These are phyloP conservation scores for Wickerhamia fluorescens DNA, from an alignment of 805 yeast genomes.

Conservation along the genomic window DNA sequence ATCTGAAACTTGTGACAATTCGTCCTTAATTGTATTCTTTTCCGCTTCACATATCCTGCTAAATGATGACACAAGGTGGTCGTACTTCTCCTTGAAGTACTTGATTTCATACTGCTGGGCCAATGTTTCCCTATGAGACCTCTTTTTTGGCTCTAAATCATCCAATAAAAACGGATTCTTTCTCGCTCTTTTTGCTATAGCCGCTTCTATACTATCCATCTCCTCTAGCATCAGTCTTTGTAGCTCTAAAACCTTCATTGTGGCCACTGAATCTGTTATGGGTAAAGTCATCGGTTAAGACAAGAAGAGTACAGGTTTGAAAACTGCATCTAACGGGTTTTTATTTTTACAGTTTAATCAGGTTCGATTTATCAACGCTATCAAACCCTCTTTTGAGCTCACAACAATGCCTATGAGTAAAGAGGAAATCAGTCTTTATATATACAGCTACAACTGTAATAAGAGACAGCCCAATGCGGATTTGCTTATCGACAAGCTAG, in stretches of 20 bases:
- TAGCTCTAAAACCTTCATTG: slow-evolving; percentile 17
- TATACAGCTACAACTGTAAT: slow-evolving; percentile 53
- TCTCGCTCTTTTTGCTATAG: slow-evolving; percentile 54
- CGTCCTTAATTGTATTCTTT: too few relatives aligned
- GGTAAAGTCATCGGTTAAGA: too few relatives aligned
- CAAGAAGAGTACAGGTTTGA: too few relatives aligned
- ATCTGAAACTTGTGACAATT: too few relatives aligned
- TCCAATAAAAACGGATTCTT: slow-evolving; percentile 55
- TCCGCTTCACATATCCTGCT: slow-evolving; percentile 15
- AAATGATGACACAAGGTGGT: slow-evolving; percentile 10
- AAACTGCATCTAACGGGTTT: too few relatives aligned
- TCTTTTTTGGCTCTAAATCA: too few relatives aligned
- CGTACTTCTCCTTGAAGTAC: slow-evolving; percentile 41
- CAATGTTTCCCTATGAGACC: slow-evolving; percentile 6
- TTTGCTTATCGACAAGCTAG: slow-evolving; percentile 20
- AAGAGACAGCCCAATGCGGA: slow-evolving; percentile 35
- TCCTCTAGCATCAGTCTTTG: slow-evolving; percentile 46
- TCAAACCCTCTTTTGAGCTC: too few relatives aligned
- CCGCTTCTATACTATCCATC: slow-evolving; percentile 63
- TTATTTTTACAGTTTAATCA: too few relatives aligned
- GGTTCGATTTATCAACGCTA: too few relatives aligned
- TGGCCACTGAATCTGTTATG: too few relatives aligned
- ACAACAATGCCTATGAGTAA: too few relatives aligned
- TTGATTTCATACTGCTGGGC: slow-evolving; percentile 65
- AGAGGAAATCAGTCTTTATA: slow-evolving; percentile 17